Base-by-base conservation (phyloP, 306 rosid species). In the Acmispon strigosus region DNA sequence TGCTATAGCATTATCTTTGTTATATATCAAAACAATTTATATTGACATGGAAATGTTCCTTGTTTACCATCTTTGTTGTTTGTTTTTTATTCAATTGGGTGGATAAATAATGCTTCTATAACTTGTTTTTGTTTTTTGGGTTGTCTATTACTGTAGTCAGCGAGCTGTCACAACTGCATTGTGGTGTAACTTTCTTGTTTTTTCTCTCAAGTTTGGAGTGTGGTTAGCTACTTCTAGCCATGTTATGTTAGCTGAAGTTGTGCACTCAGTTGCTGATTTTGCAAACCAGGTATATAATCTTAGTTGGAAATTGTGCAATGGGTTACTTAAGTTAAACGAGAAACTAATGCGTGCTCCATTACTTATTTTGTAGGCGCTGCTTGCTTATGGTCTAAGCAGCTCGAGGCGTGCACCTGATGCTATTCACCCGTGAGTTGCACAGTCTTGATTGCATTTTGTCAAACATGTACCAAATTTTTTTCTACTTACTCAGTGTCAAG, bases 351-450 rank as follows among this genome's bases (percentile, higher is more conserved):
- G 2, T 79, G 47, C 68, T 62, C 20, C 71, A 29, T 76, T 1
- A 57, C 58, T 59, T 65, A n/a, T 57, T 57, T 87, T 89, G 82
- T 84, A 95, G 99, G 97, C 87, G 0, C 93, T 95, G 50, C 97
- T 95, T 81, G 97, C 99, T 62, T 95, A 95, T 61, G 99, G 99
- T 72, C 86, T 95, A 76, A 79, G 80, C 81, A 95, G 99, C 87
- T 95, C 99, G 62, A 89, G 97, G 75, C 97, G 99, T 51, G 99
- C 99, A 54, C 99, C 99, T 8, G 99, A 95, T 82, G 97, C 97
- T 68, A 62, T 91, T 42, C 99, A 95, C 76, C 97, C 97, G 99
- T 95, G 77, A 91, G 99, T 86, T 44, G 15, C 49, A 10, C 27
- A 27, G 11, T 50, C 12, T 61, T 62, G 20, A 53, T 51, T 45